Percentiles rank a stretch among this genome's conserved stretches.
Evolutionary conservation across 495 filamentous ascomycete genomes (phyloP).

Genomic region (Xylaria flabelliformis): DNA sequence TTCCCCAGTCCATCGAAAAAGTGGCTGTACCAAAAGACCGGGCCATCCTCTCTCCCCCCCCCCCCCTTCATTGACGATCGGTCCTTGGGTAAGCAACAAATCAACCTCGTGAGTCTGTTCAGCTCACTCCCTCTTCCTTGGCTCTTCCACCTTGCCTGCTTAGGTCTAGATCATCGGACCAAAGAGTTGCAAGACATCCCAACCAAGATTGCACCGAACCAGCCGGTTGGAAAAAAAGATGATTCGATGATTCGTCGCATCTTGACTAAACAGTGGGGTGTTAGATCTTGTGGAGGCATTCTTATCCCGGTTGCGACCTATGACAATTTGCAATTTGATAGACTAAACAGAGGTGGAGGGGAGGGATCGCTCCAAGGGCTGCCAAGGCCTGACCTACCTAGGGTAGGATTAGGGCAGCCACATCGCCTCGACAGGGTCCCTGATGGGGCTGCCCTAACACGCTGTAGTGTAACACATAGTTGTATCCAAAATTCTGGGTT

Average conservation of each 20-base stretch:
- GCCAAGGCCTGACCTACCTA: too few relatives aligned
- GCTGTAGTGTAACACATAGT: neutral
- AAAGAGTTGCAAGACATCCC: neutral
- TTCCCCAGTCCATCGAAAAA: neutral
- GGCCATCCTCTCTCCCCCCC: neutral
- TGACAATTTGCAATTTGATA: neutral
- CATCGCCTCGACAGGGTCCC: neutral
- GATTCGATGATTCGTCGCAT: neutral
- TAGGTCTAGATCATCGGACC: neutral
- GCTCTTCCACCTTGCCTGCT: neutral
- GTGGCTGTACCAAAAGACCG: neutral
- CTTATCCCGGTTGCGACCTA: neutral
- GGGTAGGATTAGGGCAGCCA: neutral
- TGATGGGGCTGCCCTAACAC: neutral
- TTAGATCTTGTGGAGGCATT: neutral
- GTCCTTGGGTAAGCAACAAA: neutral
- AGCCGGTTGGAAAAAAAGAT: slow-evolving; percentile 8
- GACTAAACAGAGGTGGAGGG: neutral
- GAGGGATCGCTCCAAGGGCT: neutral
- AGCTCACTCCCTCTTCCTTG: neutral
- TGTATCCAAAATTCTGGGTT: neutral
- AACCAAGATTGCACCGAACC: slow-evolving; percentile 3
- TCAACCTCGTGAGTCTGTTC: slow-evolving; percentile 4
- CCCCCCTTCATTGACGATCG: neutral
- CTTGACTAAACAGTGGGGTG: neutral